A percentile compares a stretch with the other conserved stretches of the same genome.
Evolutionary conservation across 108 stramenopile genomes (phyloP).

Genomic region (Cylindrotheca closterium): DNA sequence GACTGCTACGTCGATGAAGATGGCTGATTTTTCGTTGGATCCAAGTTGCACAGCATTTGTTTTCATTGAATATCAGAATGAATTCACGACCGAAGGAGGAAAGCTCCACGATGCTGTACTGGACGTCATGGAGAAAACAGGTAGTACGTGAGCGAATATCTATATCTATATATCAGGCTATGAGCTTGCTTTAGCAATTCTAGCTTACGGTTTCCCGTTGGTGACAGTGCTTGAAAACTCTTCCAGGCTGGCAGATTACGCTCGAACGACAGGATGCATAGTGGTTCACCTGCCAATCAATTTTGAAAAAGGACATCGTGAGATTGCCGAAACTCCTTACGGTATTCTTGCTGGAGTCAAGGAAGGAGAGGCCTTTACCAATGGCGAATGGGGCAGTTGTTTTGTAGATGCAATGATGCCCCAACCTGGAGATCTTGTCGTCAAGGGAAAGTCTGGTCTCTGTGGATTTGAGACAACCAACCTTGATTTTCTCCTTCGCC

Average conservation of each 20-base stretch:
- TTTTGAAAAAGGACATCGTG: slow-evolving; percentile 56
- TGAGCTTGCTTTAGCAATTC: too few relatives aligned
- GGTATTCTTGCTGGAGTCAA: slow-evolving; percentile 74
- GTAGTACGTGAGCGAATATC: slow-evolving; percentile 10
- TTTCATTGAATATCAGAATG: slow-evolving; percentile 84
- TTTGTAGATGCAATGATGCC: slow-evolving; percentile 61
- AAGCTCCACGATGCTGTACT: slow-evolving; percentile 69
- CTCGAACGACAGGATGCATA: slow-evolving; percentile 51
- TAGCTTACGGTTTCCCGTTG: not conserved
- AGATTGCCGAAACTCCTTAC: slow-evolving; percentile 46
- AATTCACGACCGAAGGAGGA: slow-evolving; percentile 76
- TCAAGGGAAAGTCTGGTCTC: slow-evolving; percentile 73
- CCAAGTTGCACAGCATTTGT: slow-evolving; percentile 66
- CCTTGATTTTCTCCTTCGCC: slow-evolving; percentile 66
- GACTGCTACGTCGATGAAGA: not conserved
- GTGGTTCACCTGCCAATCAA: slow-evolving; percentile 68
- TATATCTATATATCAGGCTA: not conserved
- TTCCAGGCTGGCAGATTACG: slow-evolving; percentile 32
- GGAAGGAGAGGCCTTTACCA: slow-evolving; percentile 55
- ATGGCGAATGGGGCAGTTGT: slow-evolving; percentile 57
- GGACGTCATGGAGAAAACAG: slow-evolving; percentile 50
- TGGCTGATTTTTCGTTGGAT: slow-evolving; percentile 33
- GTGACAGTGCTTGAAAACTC: slow-evolving; percentile 56
- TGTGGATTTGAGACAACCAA: slow-evolving; percentile 77
- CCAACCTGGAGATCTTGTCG: slow-evolving; percentile 45